phyloP scores from a whole-genome alignment of 139 green algal species.

The Mychonastes homosphaera region DNA sequence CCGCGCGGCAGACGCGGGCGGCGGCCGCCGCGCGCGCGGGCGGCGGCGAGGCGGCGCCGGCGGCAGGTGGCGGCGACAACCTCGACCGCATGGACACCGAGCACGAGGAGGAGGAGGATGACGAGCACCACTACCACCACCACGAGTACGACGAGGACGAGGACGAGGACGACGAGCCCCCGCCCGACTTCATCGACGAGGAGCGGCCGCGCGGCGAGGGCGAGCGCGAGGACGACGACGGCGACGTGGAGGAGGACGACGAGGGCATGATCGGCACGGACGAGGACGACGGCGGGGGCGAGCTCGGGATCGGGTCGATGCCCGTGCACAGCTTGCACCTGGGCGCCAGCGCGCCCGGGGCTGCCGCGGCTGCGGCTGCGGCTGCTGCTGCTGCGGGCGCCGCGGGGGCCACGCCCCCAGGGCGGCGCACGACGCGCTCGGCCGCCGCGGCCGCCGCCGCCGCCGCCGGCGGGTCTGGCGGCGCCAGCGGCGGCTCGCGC shows the following conservation, averaged over 20 bases:
- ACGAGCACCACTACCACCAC: too few relatives aligned
- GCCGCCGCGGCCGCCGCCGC: slow-evolving; percentile 3
- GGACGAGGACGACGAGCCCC: slow-evolving; percentile 28
- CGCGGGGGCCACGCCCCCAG: too few relatives aligned
- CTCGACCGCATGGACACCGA: slow-evolving; percentile 19
- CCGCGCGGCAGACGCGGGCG: neutral
- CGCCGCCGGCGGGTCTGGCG: slow-evolving; percentile 2
- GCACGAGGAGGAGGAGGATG: slow-evolving; percentile 36
- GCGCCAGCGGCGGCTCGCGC: slow-evolving; percentile 5
- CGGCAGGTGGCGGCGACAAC: neutral
- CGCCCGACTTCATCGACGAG: neutral
- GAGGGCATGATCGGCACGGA: slow-evolving; percentile 20
- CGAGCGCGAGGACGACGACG: slow-evolving; percentile 31
- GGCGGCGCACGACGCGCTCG: neutral
- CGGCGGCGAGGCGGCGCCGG: neutral
- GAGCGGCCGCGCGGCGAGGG: slow-evolving; percentile 1
- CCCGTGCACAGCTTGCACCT: slow-evolving; percentile 74
- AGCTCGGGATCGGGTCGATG: slow-evolving; percentile 28
- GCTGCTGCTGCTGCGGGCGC: slow-evolving; percentile 12
- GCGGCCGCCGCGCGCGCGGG: neutral
- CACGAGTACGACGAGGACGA: slow-evolving; percentile 43
- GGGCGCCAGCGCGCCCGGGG: slow-evolving; percentile 7
- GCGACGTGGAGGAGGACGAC: slow-evolving; percentile 34
- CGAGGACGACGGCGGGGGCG: slow-evolving; percentile 29
- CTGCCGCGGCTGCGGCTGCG: slow-evolving; percentile 2